Evolutionary conservation across 805 yeast species (phyloP), one percentile per base, ranked within the genome.

Genomic region (Tetrapisispora iriomotensis): DNA sequence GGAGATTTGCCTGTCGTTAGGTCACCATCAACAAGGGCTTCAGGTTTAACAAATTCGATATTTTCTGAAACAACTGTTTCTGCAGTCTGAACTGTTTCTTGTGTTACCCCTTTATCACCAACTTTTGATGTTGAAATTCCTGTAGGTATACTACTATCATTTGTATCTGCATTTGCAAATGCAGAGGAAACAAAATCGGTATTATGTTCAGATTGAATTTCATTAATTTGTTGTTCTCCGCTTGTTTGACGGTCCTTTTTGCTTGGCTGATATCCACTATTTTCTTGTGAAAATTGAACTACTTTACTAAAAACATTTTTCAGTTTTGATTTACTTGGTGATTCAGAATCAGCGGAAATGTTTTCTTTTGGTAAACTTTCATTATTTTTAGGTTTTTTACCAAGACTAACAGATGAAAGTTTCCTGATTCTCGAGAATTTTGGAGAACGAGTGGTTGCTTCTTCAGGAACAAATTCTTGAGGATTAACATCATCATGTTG

Each of bases 201-300:
- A 12, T 22, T 29, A 15, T 27, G 20, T n/a, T 34, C 29, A 35
- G 14, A 30, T 29, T 29, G 30, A 19, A 9, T 36, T 7, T 20
- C 36, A 19, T 15, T n/a, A 9, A 9, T 31, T 13, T 7, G 20
- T 25, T 35, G 44, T 23, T 25, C 37, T 27, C 36, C 42, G 6
- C 14, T 1, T 18, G 34, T 26, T 22, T 34, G 31, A 10, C 26
- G 40, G 15, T 51, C 47, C 26, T 45, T 45, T 31, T 49, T 47
- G 15, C 53, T 34, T 14, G 53, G 51, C 40, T 58, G 64, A 38
- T 55, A 53, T 3, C 64, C 64, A 34, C 54, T 54, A 36, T 59
- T 57, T 38, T 59, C 61, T n/a, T 49, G 48, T 13, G 61, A 57
- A 35, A 59, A 59, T 36, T 58, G 58, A 7, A 53, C 55, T 14